Percentiles rank a stretch among this genome's conserved stretches.
Conservation (phyloP, 140 eudicot genomes). For the Flaveria floridana region DNA sequence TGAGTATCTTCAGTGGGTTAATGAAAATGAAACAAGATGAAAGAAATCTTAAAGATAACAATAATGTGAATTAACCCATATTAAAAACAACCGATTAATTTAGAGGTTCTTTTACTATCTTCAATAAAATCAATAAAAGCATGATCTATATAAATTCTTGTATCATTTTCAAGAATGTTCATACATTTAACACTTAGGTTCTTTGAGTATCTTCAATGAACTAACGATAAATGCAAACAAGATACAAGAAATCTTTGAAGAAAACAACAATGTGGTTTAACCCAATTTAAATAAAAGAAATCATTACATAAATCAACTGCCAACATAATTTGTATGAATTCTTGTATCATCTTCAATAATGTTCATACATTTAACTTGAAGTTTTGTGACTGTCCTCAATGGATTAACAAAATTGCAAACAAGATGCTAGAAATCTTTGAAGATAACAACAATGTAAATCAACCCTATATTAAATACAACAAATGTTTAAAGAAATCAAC, state of each 20-base stretch:
- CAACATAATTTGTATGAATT: too few species aligned
- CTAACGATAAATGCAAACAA: background rate
- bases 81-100: background rate
- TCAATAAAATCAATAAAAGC: too few species aligned
- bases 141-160: too few species aligned
- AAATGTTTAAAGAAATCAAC: background rate
- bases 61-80: background rate
- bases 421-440: background rate
- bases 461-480: background rate
- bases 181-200: too few species aligned
- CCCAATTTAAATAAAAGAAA: background rate
- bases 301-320: background rate
- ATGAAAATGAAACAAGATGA: background rate
- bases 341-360: too few species aligned
- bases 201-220: too few species aligned
- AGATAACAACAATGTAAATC: background rate
- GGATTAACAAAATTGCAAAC: background rate
- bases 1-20: background rate
- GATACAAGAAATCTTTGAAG: conserved; percentile 7
- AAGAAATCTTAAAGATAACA: background rate
- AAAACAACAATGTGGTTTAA: background rate
- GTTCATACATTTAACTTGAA: too few species aligned
- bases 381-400: too few species aligned
- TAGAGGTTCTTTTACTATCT: too few species aligned
- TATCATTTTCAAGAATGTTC: too few species aligned